These are phyloP conservation scores for Termitomyces sp. DNA, from an alignment of 768 basidiomycete genomes.

Conservation along the genomic window DNA sequence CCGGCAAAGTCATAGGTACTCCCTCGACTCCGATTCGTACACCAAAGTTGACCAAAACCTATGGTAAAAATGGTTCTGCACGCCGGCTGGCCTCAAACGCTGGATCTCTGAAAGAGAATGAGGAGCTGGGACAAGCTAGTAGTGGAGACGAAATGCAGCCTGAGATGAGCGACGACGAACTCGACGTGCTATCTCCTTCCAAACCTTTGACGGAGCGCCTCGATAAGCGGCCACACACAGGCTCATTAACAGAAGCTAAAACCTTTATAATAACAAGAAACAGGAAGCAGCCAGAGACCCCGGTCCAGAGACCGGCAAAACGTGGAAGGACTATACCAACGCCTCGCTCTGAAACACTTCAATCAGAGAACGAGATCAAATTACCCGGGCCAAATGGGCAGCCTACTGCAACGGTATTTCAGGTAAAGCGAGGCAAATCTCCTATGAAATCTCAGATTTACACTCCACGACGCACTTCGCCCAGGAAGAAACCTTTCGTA, in stretches of 20 bases:
- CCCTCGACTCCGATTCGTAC: constrained; percentile 4
- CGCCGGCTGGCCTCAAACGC: not conserved
- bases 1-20: not conserved
- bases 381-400: not conserved
- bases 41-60: constrained; percentile 7
- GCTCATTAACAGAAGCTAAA: not conserved
- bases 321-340: not conserved
- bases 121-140: not conserved
- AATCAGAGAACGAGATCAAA: not conserved
- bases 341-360: not conserved
- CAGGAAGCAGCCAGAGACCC: constrained; percentile 1
- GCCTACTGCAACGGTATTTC: not conserved
- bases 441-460: not conserved
- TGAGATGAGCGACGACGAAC: constrained; percentile 17
- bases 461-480: not conserved
- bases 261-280: not conserved
- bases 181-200: constrained; percentile 17
- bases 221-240: not conserved
- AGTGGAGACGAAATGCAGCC: not conserved
- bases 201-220: not conserved
- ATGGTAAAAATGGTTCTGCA: constrained; percentile 3
- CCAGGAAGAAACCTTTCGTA: constrained; percentile 2
- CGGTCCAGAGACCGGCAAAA: not conserved
- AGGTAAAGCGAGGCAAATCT: not conserved
- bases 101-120: constrained; percentile 6